Percentiles rank a stretch among this genome's conserved stretches.
Evolutionary conservation across 345 rosid species (phyloP).

Genomic region (Cochlearia excelsa): DNA sequence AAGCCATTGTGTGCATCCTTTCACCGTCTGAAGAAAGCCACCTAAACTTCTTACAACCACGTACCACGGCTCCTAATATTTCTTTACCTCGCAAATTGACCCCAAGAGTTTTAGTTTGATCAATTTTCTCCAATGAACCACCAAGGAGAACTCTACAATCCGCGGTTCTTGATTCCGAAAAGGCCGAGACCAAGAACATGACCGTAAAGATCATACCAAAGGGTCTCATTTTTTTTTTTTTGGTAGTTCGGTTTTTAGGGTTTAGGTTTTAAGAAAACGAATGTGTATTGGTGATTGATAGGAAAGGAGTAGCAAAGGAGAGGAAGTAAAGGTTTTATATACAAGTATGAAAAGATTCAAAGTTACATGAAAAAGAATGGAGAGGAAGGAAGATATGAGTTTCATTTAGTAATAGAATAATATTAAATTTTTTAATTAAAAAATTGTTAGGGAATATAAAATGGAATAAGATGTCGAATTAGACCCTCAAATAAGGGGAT

Average conservation of each 20-base stretch:
- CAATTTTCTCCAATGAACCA: conserved; percentile 13
- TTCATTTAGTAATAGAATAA: not conserved
- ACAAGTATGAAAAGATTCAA: conserved; percentile 36
- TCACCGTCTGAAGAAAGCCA: conserved; percentile 23
- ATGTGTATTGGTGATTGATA: conserved; percentile 36
- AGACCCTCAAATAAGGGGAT: conserved; percentile 38
- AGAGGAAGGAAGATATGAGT: conserved; percentile 22
- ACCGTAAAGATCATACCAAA: conserved; percentile 35
- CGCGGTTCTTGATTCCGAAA: conserved; percentile 35
- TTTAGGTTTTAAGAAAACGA: conserved; percentile 27
- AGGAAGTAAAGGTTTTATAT: conserved; percentile 37
- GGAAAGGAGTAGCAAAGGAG: conserved; percentile 33
- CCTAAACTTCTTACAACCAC: conserved; percentile 28
- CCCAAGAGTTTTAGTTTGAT: conserved; percentile 20
- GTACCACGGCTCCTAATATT: conserved; percentile 22
- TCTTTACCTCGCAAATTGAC: conserved; percentile 16
- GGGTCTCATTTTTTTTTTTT: conserved; percentile 38
- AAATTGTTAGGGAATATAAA: conserved; percentile 32
- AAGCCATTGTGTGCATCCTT: conserved; percentile 44
- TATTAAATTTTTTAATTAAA: too few species aligned
- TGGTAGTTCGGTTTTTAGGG: conserved; percentile 17
- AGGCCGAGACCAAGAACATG: conserved; percentile 37
- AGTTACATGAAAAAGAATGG: conserved; percentile 43
- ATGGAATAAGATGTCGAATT: conserved; percentile 37
- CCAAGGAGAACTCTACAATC: conserved; percentile 38